Conservation (phyloP, 306 rosid species). For the Gynostemma pentaphyllum region DNA sequence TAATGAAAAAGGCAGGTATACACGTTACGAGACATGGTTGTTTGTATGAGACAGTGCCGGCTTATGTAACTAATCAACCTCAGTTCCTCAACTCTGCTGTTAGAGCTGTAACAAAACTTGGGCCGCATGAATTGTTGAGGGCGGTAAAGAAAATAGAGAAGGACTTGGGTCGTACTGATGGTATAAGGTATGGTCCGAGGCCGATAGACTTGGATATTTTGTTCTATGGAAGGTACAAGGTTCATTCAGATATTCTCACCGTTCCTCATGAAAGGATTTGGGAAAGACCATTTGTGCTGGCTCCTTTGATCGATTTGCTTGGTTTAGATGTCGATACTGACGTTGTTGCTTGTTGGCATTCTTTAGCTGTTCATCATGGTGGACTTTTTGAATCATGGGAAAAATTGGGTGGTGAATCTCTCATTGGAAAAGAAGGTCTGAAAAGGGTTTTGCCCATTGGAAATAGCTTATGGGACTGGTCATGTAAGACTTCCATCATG, state of each 20-base stretch:
- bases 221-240: slow-evolving; percentile 64
- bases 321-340: slow-evolving; percentile 57
- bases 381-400: slow-evolving; percentile 60
- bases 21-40: slow-evolving; percentile 64
- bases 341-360: slow-evolving; percentile 66
- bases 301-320: slow-evolving; percentile 73
- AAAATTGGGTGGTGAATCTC: slow-evolving; percentile 64
- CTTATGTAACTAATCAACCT: slow-evolving; percentile 77
- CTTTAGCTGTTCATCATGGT: slow-evolving; percentile 47
- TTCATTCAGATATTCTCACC: slow-evolving; percentile 48
- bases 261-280: slow-evolving; percentile 89
- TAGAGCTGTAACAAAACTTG: slow-evolving; percentile 64
- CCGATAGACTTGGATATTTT: slow-evolving; percentile 85
- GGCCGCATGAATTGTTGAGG: slow-evolving; percentile 72
- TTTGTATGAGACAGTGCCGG: slow-evolving; percentile 86
- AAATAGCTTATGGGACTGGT: slow-evolving; percentile 58
- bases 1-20: slow-evolving; percentile 65
- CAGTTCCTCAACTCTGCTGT: slow-evolving; percentile 84
- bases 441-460: slow-evolving; percentile 68
- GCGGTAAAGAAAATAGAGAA: slow-evolving; percentile 65
- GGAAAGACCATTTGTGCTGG: slow-evolving; percentile 93
- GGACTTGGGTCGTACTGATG: slow-evolving; percentile 56
- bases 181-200: slow-evolving; percentile 89
- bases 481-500: slow-evolving; percentile 56
- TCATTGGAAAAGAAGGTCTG: slow-evolving; percentile 71